A percentile compares a stretch with the other conserved stretches of the same genome.
Conservation (phyloP, 805 yeast species). For the Hanseniaspora nectarophila region DNA sequence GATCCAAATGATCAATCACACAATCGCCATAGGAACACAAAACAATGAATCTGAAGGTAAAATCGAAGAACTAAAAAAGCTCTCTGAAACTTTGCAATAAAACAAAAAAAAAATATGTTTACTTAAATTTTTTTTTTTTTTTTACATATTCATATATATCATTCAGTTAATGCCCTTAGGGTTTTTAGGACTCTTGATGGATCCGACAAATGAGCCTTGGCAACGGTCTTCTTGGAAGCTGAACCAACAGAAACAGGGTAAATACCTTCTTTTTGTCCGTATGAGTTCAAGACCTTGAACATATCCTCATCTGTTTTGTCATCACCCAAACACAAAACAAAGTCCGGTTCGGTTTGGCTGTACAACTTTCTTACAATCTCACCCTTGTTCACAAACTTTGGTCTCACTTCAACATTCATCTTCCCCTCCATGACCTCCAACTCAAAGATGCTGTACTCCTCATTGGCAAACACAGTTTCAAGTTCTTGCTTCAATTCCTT, state of each 20-base stretch:
- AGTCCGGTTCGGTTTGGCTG: slow-evolving; percentile 55
- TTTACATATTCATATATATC: background rate
- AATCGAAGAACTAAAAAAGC: background rate
- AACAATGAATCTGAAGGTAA: background rate
- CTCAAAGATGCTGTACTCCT: slow-evolving; percentile 32
- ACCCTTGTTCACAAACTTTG: slow-evolving; percentile 88
- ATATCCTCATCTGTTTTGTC: slow-evolving; percentile 96
- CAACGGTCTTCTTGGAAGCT: slow-evolving; percentile 72
- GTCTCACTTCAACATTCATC: slow-evolving; percentile 95
- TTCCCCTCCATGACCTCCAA: slow-evolving; percentile 95
- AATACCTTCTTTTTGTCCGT: slow-evolving; percentile 46
- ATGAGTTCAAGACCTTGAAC: slow-evolving; percentile 64
- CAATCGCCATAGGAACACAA: background rate
- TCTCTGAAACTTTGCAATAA: background rate
- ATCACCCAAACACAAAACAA: slow-evolving; percentile 84
- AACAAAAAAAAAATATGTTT: too few species aligned
- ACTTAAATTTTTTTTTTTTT: background rate
- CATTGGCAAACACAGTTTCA: slow-evolving; percentile 47
- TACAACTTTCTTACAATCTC: slow-evolving; percentile 62
- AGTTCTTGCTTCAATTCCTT: slow-evolving; percentile 56
- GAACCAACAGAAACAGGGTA: slow-evolving; percentile 90
- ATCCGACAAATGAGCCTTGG: slow-evolving; percentile 72
- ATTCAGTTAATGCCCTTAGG: slow-evolving; percentile 50
- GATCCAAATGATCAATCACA: background rate
- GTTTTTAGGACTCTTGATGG: slow-evolving; percentile 79